Base-by-base conservation (phyloP, 768 basidiomycete genomes). In the Naganishia friedmannii region DNA sequence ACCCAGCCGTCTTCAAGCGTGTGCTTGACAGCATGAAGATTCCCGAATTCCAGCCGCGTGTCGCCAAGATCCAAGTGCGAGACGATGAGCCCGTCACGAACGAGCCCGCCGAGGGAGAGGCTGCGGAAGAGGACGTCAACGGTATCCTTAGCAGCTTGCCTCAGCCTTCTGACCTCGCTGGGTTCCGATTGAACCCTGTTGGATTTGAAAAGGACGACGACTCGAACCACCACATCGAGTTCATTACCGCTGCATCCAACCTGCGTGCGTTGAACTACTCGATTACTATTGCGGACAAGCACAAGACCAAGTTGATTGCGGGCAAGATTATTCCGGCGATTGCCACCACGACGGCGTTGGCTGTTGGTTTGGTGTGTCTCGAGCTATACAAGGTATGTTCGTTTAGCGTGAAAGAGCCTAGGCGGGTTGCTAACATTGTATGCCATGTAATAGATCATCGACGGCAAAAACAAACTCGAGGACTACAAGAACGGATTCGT, bases 171-270 rank as follows among this genome's bases (percentile, higher is more conserved):
- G 91, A 91, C 21, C 84, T 99, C 51, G 94, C 90, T 60, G 96
- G 96, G n/a, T 99, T 94, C 83, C 90, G 96, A 67, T 86, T 99
- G 57, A 90, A 85, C 65, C 92, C 95, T 2, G 95, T 94, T 60
- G 93, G 96, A 77, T 99, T 99, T 74, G 96, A 99, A 85, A 99
- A 99, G 83, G 96, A 99, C 77, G 95, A 98, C 76, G 96, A 99
- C 78, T 87, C 90, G 63, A 99, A 99, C 82, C 88, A 91, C 82
- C 96, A 99, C 82, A 97, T 99, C 78, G 96, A 95, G 83, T 97
- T 98, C 83, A 95, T 99, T 82, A 97, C 94, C 42, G 91, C 96
- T 9, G 91, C 95, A 8, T 96, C 93, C 60, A 98, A 99, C 84
- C 85, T 97, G 66, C 91, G 96, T 42, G 96, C 96, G 7, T 86